Conservation (phyloP, 176 grass and related monocot genomes). For the Zoysia japonica region DNA sequence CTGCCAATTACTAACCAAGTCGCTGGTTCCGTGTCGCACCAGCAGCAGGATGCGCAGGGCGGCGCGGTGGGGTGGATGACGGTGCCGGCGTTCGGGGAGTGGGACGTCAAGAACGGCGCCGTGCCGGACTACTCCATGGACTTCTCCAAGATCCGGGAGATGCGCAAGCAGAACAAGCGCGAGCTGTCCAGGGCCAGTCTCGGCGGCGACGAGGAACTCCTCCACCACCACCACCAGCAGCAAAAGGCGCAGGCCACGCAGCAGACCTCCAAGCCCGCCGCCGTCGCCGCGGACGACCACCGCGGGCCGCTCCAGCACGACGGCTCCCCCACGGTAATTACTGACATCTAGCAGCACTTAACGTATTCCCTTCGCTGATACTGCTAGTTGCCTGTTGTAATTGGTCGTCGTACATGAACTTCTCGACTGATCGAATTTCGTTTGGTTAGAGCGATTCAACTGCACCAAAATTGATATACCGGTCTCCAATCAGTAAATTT, state of each 20-base stretch:
- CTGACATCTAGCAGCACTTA: too few species aligned
- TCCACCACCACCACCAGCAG: constrained; percentile 8
- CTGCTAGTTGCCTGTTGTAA: background rate
- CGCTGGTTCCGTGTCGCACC: background rate
- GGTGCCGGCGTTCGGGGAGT: constrained; percentile 77
- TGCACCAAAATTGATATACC: background rate
- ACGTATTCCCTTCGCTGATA: background rate
- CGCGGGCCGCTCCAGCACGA: constrained; percentile 48
- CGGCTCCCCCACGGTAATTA: constrained; percentile 57
- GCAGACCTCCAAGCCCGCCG: constrained; percentile 18
- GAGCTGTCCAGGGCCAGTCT: constrained; percentile 69
- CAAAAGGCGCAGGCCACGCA: constrained; percentile 13
- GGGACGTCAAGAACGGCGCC: constrained; percentile 81
- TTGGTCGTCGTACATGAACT: background rate
- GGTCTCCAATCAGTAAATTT: background rate
- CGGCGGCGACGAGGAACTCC: constrained; percentile 65
- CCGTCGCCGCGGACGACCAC: constrained; percentile 29
- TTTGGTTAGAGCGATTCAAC: background rate
- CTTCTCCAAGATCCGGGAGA: constrained; percentile 89
- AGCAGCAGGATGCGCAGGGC: constrained; percentile 26
- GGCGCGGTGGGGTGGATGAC: constrained; percentile 57
- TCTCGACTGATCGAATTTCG: background rate
- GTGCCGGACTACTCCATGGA: constrained; percentile 86
- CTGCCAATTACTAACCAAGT: background rate
- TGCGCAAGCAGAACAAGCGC: constrained; percentile 82